phyloP scores from a whole-genome alignment of 805 yeast species.

The Clavispora phyllophila region DNA sequence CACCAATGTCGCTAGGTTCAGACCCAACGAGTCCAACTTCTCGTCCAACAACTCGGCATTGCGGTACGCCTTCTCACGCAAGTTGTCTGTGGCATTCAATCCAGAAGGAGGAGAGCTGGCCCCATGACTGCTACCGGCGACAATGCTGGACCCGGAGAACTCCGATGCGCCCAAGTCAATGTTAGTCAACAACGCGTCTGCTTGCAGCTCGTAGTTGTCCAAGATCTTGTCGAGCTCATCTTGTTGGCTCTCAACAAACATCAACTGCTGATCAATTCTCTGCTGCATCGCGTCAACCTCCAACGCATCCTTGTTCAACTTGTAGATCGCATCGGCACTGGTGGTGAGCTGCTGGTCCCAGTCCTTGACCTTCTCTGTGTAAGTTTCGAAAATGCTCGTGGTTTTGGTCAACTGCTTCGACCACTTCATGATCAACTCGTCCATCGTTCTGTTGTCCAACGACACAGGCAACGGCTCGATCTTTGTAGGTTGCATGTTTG shows the following conservation, averaged over 20 bases:
- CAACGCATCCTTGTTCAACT: slow-evolving; percentile 69
- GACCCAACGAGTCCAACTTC: slow-evolving; percentile 71
- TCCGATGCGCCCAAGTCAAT: slow-evolving; percentile 25
- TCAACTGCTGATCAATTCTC: slow-evolving; percentile 80
- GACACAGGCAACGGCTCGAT: slow-evolving; percentile 67
- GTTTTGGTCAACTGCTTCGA: slow-evolving; percentile 75
- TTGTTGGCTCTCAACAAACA: slow-evolving; percentile 87
- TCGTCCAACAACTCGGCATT: slow-evolving; percentile 83
- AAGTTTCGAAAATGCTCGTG: slow-evolving; percentile 66
- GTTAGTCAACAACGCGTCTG: slow-evolving; percentile 44
- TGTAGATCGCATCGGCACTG: slow-evolving; percentile 80
- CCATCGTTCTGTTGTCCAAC: slow-evolving; percentile 85
- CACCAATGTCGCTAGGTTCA: slow-evolving; percentile 69
- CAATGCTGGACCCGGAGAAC: slow-evolving; percentile 6
- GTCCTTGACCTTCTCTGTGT: slow-evolving; percentile 65
- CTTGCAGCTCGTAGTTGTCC: slow-evolving; percentile 76
- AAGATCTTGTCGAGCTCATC: slow-evolving; percentile 81
- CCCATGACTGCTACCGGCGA: slow-evolving; percentile 4
- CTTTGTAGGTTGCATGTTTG: slow-evolving; percentile 44
- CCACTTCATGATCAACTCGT: slow-evolving; percentile 91
- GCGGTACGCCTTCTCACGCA: slow-evolving; percentile 83
- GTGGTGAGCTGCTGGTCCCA: slow-evolving; percentile 86
- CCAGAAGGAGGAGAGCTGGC: slow-evolving; percentile 6
- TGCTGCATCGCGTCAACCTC: slow-evolving; percentile 82
- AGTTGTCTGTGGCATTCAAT: slow-evolving; percentile 65